These are phyloP conservation scores for Xylariomycetidae sp. DNA, from an alignment of 2,329 filamentous ascomycete genomes.

Conservation along the genomic window DNA sequence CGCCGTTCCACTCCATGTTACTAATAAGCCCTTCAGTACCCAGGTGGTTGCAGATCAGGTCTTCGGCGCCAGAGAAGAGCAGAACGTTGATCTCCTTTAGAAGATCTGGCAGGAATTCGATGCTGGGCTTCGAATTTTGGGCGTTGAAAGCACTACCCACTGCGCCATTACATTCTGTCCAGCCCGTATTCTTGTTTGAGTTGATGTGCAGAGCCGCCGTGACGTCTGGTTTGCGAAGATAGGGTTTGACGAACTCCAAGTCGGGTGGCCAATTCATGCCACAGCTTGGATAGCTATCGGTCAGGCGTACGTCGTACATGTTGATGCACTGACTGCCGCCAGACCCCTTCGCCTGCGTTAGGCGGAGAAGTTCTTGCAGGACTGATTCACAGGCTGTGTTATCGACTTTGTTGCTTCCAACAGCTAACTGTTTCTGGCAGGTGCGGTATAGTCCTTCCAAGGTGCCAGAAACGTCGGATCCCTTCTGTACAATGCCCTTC, in stretches of 20 bases:
- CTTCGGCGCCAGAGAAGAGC: constrained; percentile 89
- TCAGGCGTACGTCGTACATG: constrained; percentile 94
- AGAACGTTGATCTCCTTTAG: constrained; percentile 73
- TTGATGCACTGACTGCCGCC: constrained; percentile 67
- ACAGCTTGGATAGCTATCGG: constrained; percentile 75
- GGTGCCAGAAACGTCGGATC: constrained; percentile 56
- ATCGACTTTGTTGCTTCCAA: constrained; percentile 59
- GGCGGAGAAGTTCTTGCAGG: constrained; percentile 64
- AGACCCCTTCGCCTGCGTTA: constrained; percentile 51
- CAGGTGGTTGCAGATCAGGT: constrained; percentile 95
- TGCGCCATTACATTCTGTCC: constrained; percentile 82
- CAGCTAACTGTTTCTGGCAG: constrained; percentile 60
- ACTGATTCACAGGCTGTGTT: constrained; percentile 70
- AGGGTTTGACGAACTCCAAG: constrained; percentile 70
- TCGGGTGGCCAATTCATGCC: constrained; percentile 99
- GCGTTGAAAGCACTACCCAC: constrained; percentile 71
- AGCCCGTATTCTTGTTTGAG: constrained; percentile 75
- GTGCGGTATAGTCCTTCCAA: constrained; percentile 65
- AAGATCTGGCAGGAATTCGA: constrained; percentile 71
- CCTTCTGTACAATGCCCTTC: constrained; percentile 65
- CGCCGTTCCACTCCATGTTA: constrained; percentile 88
- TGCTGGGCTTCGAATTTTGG: constrained; percentile 65
- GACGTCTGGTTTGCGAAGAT: constrained; percentile 80
- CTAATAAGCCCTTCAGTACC: constrained; percentile 89
- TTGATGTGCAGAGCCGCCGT: constrained; percentile 77